Percentiles rank a stretch among this genome's conserved stretches.
These are phyloP conservation scores for Codiaeum variegatum DNA, from an alignment of 441 rosid genomes.

Conservation along the genomic window DNA sequence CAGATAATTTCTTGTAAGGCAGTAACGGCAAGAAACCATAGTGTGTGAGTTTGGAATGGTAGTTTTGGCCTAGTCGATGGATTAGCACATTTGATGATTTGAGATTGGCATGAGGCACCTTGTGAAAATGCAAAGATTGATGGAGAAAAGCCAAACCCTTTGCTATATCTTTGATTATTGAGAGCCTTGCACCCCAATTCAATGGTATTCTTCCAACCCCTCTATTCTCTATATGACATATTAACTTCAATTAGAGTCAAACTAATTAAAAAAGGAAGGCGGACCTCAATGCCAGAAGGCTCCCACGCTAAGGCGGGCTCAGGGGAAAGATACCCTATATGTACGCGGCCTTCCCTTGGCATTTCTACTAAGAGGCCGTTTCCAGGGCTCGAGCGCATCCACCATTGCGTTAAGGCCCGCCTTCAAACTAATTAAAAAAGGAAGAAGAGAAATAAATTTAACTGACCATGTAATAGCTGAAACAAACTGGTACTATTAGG, in stretches of 20 bases:
- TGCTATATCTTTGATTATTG: conserved; percentile 47
- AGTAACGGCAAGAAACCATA: conserved; percentile 52
- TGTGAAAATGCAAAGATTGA: conserved; percentile 39
- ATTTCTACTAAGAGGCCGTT: too few relatives aligned
- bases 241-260: too few relatives aligned
- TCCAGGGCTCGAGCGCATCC: too few relatives aligned
- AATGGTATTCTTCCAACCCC: conserved; percentile 43
- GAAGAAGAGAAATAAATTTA: background rate
- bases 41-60: conserved; percentile 40
- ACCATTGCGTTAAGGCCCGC: too few relatives aligned
- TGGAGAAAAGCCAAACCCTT: conserved; percentile 42
- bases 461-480: conserved; percentile 54
- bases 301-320: too few relatives aligned
- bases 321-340: too few relatives aligned
- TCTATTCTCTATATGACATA: conserved; percentile 33
- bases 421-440: background rate
- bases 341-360: too few relatives aligned
- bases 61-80: conserved; percentile 19
- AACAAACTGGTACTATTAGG: conserved; percentile 41
- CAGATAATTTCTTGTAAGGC: conserved; percentile 23
- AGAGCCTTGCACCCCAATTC: conserved; percentile 40
- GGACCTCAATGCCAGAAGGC: too few relatives aligned
- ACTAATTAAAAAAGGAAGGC: background rate
- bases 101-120: conserved; percentile 55
- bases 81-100: conserved; percentile 47